Conservation (phyloP, 257 asterid species). For the Solanum pennellii region DNA sequence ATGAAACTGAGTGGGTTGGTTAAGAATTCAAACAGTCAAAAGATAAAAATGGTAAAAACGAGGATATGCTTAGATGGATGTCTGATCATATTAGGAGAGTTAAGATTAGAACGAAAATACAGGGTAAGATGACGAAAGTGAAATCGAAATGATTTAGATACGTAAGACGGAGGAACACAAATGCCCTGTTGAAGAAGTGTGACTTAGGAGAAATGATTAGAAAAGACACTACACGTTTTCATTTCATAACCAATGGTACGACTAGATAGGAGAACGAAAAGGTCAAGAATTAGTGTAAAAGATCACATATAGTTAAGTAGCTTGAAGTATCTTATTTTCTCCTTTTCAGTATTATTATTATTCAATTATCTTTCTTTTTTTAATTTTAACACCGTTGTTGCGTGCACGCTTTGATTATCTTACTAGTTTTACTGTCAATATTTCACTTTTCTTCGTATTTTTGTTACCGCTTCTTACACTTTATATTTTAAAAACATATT, state of each 20-base stretch:
- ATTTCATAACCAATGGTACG: too few species aligned
- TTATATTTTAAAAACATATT: too few species aligned
- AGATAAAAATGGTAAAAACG: not conserved
- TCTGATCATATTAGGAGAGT: not conserved
- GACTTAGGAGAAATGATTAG: too few species aligned
- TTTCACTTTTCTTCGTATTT: not conserved
- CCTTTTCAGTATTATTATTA: not conserved
- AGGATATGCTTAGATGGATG: not conserved
- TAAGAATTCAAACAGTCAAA: not conserved
- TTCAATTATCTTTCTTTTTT: too few species aligned
- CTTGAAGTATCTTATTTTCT: not conserved
- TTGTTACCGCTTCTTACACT: too few species aligned
- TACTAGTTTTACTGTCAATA: too few species aligned
- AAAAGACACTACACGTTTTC: not conserved
- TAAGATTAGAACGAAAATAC: too few species aligned
- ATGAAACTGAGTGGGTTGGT: not conserved
- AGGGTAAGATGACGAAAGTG: too few species aligned
- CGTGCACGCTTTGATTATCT: too few species aligned
- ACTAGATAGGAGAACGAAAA: too few species aligned
- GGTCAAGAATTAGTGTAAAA: not conserved
- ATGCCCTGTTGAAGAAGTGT: not conserved
- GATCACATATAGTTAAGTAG: too few species aligned
- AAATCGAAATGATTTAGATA: not conserved
- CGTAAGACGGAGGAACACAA: rapidly evolving
- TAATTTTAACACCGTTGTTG: too few species aligned